Conservation (phyloP, 1,284 basidiomycete species). For the Sporisorium iseilematis-ciliati region DNA sequence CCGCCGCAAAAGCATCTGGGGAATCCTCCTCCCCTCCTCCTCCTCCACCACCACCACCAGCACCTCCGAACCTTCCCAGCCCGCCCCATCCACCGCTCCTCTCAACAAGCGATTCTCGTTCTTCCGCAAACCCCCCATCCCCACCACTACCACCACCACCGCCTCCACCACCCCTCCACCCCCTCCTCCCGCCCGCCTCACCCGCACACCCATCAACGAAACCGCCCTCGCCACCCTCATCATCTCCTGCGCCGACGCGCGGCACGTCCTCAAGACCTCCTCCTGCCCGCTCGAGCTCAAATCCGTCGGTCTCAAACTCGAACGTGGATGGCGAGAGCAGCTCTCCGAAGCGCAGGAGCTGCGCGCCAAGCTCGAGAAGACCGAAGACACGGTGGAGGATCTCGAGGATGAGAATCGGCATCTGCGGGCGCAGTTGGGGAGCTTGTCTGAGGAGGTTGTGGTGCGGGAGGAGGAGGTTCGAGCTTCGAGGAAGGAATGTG, state of each 20-base stretch:
- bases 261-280: constrained; percentile 43
- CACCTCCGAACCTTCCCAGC: constrained; percentile 7
- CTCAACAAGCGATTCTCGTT: constrained; percentile 14
- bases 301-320: constrained; percentile 37
- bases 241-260: constrained; percentile 44
- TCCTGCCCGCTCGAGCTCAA: constrained; percentile 24
- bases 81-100: constrained; percentile 9
- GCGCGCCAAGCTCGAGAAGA: constrained; percentile 13
- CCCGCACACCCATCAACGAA: constrained; percentile 37
- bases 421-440: constrained; percentile 35
- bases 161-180: constrained; percentile 3
- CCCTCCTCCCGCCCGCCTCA: constrained; percentile 15
- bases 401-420: constrained; percentile 50
- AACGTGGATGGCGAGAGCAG: constrained; percentile 45
- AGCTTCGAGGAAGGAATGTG: background rate
- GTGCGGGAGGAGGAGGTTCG: constrained; percentile 24
- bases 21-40: constrained; percentile 6
- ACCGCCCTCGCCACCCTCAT: constrained; percentile 37
- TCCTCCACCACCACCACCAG: constrained; percentile 16
- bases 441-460: constrained; percentile 39
- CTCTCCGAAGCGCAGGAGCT: constrained; percentile 36
- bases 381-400: constrained; percentile 43
- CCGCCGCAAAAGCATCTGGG: too few relatives aligned
- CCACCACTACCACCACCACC: too few relatives aligned
- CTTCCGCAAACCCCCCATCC: constrained; percentile 16